These are phyloP conservation scores for Rhamnella rubrinervis DNA, from an alignment of 331 rosid genomes.

Conservation along the genomic window DNA sequence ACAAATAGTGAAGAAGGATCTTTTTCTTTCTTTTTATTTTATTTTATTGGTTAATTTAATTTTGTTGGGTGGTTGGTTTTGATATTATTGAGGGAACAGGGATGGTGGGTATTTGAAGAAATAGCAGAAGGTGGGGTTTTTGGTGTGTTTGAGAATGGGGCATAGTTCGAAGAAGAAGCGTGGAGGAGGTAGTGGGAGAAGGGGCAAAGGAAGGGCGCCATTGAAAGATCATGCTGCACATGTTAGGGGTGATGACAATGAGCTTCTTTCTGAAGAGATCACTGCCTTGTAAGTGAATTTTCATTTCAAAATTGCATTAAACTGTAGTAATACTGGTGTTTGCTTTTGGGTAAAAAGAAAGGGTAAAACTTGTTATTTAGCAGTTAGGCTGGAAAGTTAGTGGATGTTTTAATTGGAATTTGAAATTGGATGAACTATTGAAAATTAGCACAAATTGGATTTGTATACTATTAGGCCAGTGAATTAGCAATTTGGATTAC, in stretches of 20 bases:
- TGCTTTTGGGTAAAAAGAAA: too few species aligned
- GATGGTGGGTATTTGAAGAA: conserved; percentile 11
- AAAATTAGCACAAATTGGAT: too few species aligned
- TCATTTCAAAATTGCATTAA: background rate
- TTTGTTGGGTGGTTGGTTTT: background rate
- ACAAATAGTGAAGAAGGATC: too few species aligned
- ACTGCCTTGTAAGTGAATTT: conserved; percentile 71
- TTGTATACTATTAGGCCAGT: too few species aligned
- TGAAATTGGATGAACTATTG: too few species aligned
- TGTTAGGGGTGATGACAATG: conserved; percentile 40
- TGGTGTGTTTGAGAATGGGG: conserved; percentile 50
- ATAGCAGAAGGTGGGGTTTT: background rate
- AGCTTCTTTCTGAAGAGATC: conserved; percentile 78
- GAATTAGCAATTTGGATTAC: too few species aligned
- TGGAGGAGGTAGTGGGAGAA: conserved; percentile 60
- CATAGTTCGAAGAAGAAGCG: conserved; percentile 79
- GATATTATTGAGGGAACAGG: background rate
- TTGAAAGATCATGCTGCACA: conserved; percentile 57
- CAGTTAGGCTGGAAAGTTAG: too few species aligned
- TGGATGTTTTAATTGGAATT: too few species aligned
- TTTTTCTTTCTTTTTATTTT: background rate
- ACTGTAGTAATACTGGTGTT: too few species aligned
- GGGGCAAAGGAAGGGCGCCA: conserved; percentile 63
- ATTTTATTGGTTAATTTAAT: background rate
- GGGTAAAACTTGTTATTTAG: too few species aligned